A percentile compares a stretch with the other conserved stretches of the same genome.
These are phyloP conservation scores for Harrya chromipes DNA, from an alignment of 768 basidiomycete species.

Conservation along the genomic window DNA sequence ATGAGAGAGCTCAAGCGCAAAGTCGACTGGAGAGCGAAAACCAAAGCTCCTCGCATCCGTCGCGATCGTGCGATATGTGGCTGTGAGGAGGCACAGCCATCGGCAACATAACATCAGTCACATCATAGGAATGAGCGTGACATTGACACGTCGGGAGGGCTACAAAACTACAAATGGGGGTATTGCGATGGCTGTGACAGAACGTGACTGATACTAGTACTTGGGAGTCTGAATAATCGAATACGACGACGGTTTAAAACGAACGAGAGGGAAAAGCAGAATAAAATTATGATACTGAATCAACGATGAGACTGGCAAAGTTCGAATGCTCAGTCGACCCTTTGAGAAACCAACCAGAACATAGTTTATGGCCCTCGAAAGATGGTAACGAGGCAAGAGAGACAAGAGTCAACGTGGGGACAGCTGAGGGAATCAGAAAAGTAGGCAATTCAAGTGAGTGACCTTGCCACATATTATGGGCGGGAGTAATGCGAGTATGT, in stretches of 20 bases:
- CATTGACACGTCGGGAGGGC: constrained; percentile 14
- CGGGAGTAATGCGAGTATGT: constrained; percentile 19
- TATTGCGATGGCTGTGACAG: constrained; percentile 28
- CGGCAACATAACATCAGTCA: too few relatives aligned
- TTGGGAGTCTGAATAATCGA: constrained; percentile 20
- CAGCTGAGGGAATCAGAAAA: background rate
- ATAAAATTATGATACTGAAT: constrained; percentile 32
- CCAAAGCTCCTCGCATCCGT: constrained; percentile 17
- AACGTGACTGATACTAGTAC: constrained; percentile 33
- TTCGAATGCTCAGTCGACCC: constrained; percentile 25
- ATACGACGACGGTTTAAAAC: constrained; percentile 11
- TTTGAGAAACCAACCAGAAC: constrained; percentile 19
- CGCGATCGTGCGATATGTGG: constrained; percentile 19
- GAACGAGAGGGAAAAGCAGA: constrained; percentile 20
- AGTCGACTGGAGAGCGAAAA: constrained; percentile 12
- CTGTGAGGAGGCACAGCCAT: constrained; percentile 6
- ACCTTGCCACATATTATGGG: constrained; percentile 4
- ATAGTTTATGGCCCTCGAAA: constrained; percentile 20
- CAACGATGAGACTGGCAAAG: constrained; percentile 21
- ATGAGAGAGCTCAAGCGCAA: constrained; percentile 3
- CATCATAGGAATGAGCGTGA: background rate
- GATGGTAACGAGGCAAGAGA: constrained; percentile 10
- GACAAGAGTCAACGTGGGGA: constrained; percentile 14
- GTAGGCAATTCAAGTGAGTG: constrained; percentile 1
- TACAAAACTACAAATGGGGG: constrained; percentile 37